phyloP scores from a whole-genome alignment of 2,329 filamentous ascomycete species.

The Calcarisporium arbuscula region DNA sequence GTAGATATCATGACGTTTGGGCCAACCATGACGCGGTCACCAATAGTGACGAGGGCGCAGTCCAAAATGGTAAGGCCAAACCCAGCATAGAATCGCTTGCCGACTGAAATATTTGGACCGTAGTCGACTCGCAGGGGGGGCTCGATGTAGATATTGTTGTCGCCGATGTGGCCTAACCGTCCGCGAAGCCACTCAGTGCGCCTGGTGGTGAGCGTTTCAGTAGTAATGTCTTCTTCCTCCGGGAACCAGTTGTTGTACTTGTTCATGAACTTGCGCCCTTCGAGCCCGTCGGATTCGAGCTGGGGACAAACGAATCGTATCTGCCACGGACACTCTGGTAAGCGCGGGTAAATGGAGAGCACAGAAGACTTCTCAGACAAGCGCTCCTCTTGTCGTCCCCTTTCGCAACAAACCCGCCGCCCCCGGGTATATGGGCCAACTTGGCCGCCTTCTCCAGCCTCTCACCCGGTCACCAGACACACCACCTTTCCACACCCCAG shows the following conservation, averaged over 20 bases:
- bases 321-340: too few species aligned
- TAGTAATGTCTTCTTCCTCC: slow-evolving; percentile 36
- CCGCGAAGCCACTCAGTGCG: slow-evolving; percentile 30
- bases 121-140: slow-evolving; percentile 59
- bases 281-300: slow-evolving; percentile 43
- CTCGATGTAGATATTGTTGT: slow-evolving; percentile 51
- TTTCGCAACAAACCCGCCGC: too few species aligned
- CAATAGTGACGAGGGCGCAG: slow-evolving; percentile 64
- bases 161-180: slow-evolving; percentile 41
- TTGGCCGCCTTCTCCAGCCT: too few species aligned
- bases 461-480: too few species aligned
- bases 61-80: slow-evolving; percentile 58
- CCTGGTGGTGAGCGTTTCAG: slow-evolving; percentile 34
- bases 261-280: slow-evolving; percentile 47
- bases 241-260: slow-evolving; percentile 54
- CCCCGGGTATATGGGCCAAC: too few species aligned
- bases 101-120: slow-evolving; percentile 57
- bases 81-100: slow-evolving; percentile 58
- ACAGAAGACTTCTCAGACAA: too few species aligned
- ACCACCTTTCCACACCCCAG: too few species aligned
- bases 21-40: slow-evolving; percentile 64
- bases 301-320: slow-evolving; percentile 44
- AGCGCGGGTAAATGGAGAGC: too few species aligned
- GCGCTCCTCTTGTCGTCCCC: too few species aligned
- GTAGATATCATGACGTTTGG: slow-evolving; percentile 66